phyloP scores from a whole-genome alignment of 2,329 filamentous ascomycete genomes.

The Fusarium dlaminii region DNA sequence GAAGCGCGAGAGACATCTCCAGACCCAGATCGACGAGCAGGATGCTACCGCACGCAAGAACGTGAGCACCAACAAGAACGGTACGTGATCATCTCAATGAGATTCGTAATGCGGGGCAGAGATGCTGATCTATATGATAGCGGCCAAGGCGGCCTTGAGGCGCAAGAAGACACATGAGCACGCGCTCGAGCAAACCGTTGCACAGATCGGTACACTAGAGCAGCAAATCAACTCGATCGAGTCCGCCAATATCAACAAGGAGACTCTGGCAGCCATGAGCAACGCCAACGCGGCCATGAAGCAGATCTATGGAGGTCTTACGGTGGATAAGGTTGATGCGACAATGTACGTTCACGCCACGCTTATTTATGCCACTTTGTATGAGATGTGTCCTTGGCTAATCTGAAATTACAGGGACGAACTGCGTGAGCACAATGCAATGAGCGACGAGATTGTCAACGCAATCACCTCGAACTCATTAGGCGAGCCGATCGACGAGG shows the following conservation, averaged over 20 bases:
- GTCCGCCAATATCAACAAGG: constrained; percentile 97
- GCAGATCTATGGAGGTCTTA: constrained; percentile 88
- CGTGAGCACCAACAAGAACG: constrained; percentile 85
- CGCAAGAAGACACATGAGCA: constrained; percentile 96
- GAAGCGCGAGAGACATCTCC: constrained; percentile 92
- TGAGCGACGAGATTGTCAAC: constrained; percentile 91
- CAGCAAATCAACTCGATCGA: constrained; percentile 97
- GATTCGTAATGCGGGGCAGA: constrained; percentile 20
- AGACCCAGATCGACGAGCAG: constrained; percentile 93
- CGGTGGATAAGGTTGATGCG: constrained; percentile 92
- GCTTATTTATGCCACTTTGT: neutral
- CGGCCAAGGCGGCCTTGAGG: constrained; percentile 87
- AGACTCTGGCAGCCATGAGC: constrained; percentile 95
- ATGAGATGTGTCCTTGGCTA: constrained; percentile 39
- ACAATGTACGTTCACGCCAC: constrained; percentile 76
- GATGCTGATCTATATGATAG: constrained; percentile 58
- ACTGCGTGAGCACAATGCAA: constrained; percentile 88
- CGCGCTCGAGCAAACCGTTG: constrained; percentile 87
- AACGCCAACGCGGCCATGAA: constrained; percentile 91
- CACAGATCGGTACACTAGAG: constrained; percentile 91
- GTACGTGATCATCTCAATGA: constrained; percentile 62
- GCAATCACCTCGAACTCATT: constrained; percentile 79
- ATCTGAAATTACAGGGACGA: constrained; percentile 73
- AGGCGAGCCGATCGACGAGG: constrained; percentile 80
- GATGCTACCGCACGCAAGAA: constrained; percentile 89